Conservation (phyloP, 176 grass and related monocot genomes). For the Themeda triandra region DNA sequence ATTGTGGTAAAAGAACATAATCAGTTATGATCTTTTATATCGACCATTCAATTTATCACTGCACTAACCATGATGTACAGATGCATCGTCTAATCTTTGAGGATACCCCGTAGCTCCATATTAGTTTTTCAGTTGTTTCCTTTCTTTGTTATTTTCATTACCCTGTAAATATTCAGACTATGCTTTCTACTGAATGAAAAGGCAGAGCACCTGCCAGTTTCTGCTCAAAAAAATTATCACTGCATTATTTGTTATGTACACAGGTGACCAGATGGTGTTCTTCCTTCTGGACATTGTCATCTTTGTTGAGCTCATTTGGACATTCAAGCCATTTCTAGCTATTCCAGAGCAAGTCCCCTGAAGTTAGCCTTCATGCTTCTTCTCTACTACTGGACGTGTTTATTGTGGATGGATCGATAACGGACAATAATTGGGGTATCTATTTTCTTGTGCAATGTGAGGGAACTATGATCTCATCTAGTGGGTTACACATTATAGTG, state of each 20-base stretch:
- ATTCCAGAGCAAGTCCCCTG: not conserved
- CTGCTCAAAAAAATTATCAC: no score
- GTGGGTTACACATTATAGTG: no score
- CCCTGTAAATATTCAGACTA: no score
- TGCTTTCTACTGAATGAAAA: no score
- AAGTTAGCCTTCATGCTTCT: not conserved
- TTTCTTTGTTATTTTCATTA: no score
- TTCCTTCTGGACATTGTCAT: not conserved
- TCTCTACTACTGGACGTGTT: not conserved
- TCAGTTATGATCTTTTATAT: no score
- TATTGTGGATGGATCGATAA: not conserved
- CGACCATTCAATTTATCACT: not conserved
- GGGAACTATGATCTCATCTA: not conserved
- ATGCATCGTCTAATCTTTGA: no score
- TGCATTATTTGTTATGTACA: not conserved
- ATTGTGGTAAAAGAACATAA: not conserved
- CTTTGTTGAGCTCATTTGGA: not conserved
- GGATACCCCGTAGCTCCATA: no score
- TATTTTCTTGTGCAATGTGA: no score
- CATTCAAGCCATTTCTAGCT: not conserved
- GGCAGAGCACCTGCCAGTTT: no score
- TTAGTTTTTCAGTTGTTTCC: no score
- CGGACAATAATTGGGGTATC: not conserved
- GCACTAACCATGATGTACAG: no score
- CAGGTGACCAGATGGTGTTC: not conserved